These are phyloP conservation scores for Dactylorhiza incarnata DNA, from an alignment of 106 monocot genomes.

Conservation along the genomic window DNA sequence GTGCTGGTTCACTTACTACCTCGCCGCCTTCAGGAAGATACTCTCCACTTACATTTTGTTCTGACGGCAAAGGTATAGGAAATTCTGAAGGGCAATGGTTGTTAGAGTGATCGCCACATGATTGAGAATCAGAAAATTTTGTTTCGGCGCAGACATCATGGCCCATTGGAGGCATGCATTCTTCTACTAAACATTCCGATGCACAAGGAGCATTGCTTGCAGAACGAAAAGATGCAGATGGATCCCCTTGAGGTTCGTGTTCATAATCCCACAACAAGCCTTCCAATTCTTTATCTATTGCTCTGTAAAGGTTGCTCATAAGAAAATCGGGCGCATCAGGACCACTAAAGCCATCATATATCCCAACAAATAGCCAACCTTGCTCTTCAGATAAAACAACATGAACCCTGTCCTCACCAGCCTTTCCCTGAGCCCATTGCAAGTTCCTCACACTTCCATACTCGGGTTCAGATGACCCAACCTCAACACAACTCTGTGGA, in stretches of 20 bases:
- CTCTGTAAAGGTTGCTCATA: slow-evolving; percentile 85
- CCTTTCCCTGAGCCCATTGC: slow-evolving; percentile 99
- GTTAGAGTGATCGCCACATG: slow-evolving; percentile 11
- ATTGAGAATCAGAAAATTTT: slow-evolving; percentile 7
- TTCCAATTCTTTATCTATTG: slow-evolving; percentile 92
- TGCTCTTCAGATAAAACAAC: slow-evolving; percentile 97
- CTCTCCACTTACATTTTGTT: not conserved
- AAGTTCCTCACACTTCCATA: slow-evolving; percentile 60
- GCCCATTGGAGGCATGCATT: slow-evolving; percentile 4
- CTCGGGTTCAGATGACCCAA: slow-evolving; percentile 66
- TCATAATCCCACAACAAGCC: slow-evolving; percentile 94
- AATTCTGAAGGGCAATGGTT: slow-evolving; percentile 8
- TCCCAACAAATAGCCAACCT: slow-evolving; percentile 95
- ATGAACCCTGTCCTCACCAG: slow-evolving; percentile 96
- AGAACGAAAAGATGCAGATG: slow-evolving; percentile 12
- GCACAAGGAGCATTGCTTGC: slow-evolving; percentile 12
- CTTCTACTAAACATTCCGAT: slow-evolving; percentile 9
- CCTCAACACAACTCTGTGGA: slow-evolving; percentile 18
- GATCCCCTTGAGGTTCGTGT: slow-evolving; percentile 25
- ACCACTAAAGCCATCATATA: slow-evolving; percentile 97
- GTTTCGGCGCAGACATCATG: slow-evolving; percentile 9
- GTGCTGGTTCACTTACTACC: not conserved
- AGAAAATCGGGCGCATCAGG: slow-evolving; percentile 98
- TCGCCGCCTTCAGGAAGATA: not conserved
- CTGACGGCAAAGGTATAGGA: not conserved